Percentiles rank a stretch among this genome's conserved stretches.
These are phyloP conservation scores for Alternaria infectoria DNA, from an alignment of 2,329 filamentous ascomycete genomes.

Conservation along the genomic window DNA sequence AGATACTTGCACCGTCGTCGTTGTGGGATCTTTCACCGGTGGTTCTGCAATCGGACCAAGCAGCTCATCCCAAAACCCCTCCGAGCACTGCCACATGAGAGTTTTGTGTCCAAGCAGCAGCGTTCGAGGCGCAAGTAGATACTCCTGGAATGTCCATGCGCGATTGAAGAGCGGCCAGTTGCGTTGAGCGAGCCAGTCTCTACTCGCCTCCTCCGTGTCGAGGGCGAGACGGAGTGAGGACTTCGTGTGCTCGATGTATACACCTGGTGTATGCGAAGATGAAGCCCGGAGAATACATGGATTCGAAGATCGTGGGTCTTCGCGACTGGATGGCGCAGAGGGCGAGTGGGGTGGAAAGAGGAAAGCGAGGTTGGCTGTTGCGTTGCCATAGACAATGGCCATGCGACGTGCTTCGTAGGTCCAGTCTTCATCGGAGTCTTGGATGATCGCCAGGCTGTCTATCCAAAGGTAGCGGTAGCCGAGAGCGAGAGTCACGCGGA, in stretches of 20 bases:
- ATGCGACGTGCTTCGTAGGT: constrained; percentile 11
- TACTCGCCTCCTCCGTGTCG: no score
- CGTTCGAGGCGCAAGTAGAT: constrained; percentile 16
- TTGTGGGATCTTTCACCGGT: neutral
- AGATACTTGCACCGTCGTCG: neutral
- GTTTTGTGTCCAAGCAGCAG: constrained; percentile 16
- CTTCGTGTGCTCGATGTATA: constrained; percentile 9
- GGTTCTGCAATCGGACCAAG: neutral
- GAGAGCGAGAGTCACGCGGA: constrained; percentile 13
- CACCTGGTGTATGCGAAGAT: neutral
- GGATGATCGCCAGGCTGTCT: constrained; percentile 28
- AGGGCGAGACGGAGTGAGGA: no score
- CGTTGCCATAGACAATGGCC: constrained; percentile 20
- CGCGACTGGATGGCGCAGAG: neutral
- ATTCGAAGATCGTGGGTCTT: constrained; percentile 11
- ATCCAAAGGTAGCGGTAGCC: constrained; percentile 31
- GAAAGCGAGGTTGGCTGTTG: constrained; percentile 13
- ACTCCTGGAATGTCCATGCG: constrained; percentile 30
- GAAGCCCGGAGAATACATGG: constrained; percentile 13
- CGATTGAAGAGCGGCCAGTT: constrained; percentile 21
- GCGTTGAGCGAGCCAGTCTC: constrained; percentile 7
- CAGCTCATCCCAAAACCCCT: constrained; percentile 14
- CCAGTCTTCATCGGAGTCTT: constrained; percentile 20
- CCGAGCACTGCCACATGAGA: constrained; percentile 19
- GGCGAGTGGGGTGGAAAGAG: constrained; percentile 1